Percentiles rank a stretch among this genome's conserved stretches.
Evolutionary conservation across 225 moss, liverwort and hornwort genomes (phyloP).

Genomic region (Ulota crispa): DNA sequence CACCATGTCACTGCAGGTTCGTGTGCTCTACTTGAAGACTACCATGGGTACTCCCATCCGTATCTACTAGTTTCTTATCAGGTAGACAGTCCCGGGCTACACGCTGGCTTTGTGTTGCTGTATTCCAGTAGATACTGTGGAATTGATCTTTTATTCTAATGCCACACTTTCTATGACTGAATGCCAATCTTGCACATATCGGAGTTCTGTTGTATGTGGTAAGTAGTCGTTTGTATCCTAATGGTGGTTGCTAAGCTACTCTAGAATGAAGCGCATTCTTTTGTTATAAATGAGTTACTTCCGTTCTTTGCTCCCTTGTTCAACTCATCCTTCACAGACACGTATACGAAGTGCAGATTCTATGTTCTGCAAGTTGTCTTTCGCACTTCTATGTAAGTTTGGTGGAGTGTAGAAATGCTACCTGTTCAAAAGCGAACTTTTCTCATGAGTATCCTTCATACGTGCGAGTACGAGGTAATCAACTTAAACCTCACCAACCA

Average conservation of each 20-base stretch:
- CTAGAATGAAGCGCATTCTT: not conserved
- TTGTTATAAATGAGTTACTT: not conserved
- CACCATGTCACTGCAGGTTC: constrained; percentile 23
- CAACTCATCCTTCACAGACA: not conserved
- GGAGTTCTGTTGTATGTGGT: not conserved
- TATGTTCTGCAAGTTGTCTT: too few relatives aligned
- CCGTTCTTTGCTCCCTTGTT: not conserved
- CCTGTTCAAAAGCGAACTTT: too few relatives aligned
- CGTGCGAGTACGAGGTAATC: not conserved
- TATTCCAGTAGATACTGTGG: not conserved
- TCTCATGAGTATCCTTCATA: not conserved
- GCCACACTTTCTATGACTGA: not conserved
- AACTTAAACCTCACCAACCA: not conserved
- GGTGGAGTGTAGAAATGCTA: not conserved
- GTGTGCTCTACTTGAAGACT: constrained; percentile 66
- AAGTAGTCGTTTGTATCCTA: not conserved
- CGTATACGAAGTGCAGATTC: too few relatives aligned
- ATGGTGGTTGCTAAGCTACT: not conserved
- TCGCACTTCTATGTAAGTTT: not conserved
- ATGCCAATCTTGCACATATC: not conserved
- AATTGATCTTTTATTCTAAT: not conserved
- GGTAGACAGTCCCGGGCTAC: not conserved
- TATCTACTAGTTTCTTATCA: constrained; percentile 46
- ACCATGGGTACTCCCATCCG: constrained; percentile 74
- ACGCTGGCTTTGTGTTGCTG: not conserved